These are phyloP conservation scores for Pythium scleroteichum DNA, from an alignment of 352 stramenopile species.

Conservation along the genomic window DNA sequence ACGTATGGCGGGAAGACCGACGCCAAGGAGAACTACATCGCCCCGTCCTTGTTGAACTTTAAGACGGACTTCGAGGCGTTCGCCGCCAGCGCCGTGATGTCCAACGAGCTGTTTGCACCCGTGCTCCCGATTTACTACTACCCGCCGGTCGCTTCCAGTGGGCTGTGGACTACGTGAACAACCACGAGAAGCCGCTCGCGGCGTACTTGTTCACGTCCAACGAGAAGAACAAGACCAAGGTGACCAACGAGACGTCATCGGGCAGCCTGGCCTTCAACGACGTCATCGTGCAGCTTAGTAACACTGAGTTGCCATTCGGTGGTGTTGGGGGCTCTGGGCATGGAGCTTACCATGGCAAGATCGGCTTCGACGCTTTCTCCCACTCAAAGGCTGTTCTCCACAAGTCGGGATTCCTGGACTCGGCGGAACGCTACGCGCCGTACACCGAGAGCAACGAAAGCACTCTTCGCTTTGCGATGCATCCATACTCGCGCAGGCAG, in stretches of 20 bases:
- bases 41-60: constrained; percentile 87
- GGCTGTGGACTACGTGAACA: constrained; percentile 30
- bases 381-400: constrained; percentile 70
- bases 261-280: constrained; percentile 39
- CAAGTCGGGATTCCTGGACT: constrained; percentile 62
- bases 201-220: constrained; percentile 33
- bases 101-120: constrained; percentile 97
- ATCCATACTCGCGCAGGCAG: constrained; percentile 48
- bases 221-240: constrained; percentile 17
- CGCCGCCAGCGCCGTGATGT: constrained; percentile 60
- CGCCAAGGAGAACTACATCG: constrained; percentile 74
- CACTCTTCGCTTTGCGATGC: constrained; percentile 42
- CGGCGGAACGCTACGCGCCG: constrained; percentile 58
- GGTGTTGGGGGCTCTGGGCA: constrained; percentile 66
- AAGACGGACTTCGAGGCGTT: constrained; percentile 56
- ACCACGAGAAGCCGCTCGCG: constrained; percentile 32
- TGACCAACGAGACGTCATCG: constrained; percentile 29
- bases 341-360: constrained; percentile 81
- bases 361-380: constrained; percentile 76
- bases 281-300: constrained; percentile 33
- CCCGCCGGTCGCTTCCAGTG: constrained; percentile 25
- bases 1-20: constrained; percentile 62
- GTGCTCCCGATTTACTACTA: constrained; percentile 93
- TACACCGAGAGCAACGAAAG: constrained; percentile 40
- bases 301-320: constrained; percentile 34